A percentile compares a stretch with the other conserved stretches of the same genome.
phyloP scores from a whole-genome alignment of 352 stramenopile genomes.

The Pythium pyrilobum region DNA sequence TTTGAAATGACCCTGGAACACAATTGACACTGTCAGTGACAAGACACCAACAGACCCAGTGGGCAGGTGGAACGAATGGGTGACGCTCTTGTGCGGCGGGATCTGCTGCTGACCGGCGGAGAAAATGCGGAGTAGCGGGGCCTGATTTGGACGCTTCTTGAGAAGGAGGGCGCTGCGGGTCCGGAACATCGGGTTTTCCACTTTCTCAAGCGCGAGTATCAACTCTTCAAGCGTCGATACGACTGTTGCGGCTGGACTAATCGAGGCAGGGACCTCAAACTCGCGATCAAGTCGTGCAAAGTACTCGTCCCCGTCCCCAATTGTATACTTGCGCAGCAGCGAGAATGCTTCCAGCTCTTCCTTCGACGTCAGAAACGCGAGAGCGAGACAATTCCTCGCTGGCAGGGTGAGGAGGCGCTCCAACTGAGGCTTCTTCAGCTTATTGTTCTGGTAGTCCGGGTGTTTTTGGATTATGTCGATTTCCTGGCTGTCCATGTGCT shows the following conservation, averaged over 20 bases:
- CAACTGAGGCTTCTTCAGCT: conserved; percentile 38
- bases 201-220: conserved; percentile 23
- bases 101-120: conserved; percentile 43
- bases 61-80: conserved; percentile 58
- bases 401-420: conserved; percentile 50
- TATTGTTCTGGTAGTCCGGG: conserved; percentile 41
- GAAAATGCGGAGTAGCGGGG: conserved; percentile 23
- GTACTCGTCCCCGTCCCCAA: conserved; percentile 58
- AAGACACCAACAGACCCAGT: conserved; percentile 33
- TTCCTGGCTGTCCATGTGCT: conserved; percentile 36
- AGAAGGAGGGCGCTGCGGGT: conserved; percentile 23
- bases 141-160: conserved; percentile 21
- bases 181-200: conserved; percentile 7
- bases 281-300: conserved; percentile 38
- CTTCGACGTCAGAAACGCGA: conserved; percentile 61
- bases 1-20: conserved; percentile 76
- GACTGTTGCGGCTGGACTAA: conserved; percentile 2
- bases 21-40: conserved; percentile 47
- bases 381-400: conserved; percentile 54
- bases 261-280: conserved; percentile 21
- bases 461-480: conserved; percentile 59
- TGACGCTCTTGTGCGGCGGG: conserved; percentile 51
- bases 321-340: conserved; percentile 66
- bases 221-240: conserved; percentile 30
- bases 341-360: conserved; percentile 53